These are phyloP conservation scores for Monsonia emarginata DNA, from an alignment of 441 rosid genomes.

Conservation along the genomic window DNA sequence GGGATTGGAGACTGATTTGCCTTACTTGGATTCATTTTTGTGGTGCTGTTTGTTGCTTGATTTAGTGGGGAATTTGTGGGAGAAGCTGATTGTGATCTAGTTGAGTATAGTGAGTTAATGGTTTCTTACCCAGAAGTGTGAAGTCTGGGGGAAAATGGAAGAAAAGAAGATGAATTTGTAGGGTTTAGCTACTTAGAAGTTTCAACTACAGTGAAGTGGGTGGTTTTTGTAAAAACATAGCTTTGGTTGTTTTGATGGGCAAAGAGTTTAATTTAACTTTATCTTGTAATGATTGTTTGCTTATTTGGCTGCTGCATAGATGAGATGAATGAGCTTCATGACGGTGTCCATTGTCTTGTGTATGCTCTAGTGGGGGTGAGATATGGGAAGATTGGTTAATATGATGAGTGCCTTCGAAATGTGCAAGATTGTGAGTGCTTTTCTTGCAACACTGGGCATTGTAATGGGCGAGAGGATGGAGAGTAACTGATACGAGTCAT, in stretches of 20 bases:
- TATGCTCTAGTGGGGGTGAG: background rate
- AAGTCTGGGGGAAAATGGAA: no score
- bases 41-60: background rate
- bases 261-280: background rate
- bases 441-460: background rate
- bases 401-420: background rate
- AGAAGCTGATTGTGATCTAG: background rate
- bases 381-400: background rate
- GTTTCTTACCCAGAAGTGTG: no score
- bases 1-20: background rate
- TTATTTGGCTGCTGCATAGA: background rate
- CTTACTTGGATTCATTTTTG: background rate
- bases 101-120: no score
- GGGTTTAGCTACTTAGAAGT: background rate
- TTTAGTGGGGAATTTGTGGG: background rate
- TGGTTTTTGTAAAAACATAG: background rate
- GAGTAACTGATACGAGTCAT: background rate
- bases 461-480: background rate
- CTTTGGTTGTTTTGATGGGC: background rate
- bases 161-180: background rate
- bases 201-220: background rate
- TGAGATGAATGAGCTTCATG: background rate
- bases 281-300: background rate
- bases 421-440: background rate
- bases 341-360: background rate